Evolutionary conservation across 139 green algal species (phyloP).

Genomic region (Micractinium sp.): DNA sequence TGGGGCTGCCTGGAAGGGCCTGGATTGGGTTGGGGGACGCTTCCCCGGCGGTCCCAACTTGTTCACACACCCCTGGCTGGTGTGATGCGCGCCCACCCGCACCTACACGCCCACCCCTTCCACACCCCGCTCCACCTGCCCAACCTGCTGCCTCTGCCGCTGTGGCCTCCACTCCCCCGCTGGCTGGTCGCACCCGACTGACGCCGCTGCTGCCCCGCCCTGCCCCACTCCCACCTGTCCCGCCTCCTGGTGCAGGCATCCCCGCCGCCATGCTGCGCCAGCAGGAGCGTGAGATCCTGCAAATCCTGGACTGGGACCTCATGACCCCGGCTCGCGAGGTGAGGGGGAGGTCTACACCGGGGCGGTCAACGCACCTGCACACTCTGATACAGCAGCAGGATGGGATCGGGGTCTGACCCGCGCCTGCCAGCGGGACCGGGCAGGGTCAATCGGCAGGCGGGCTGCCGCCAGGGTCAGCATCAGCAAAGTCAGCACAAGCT

Average conservation of each 20-base stretch:
- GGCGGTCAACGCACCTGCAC: neutral
- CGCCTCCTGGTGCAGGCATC: neutral
- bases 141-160: neutral
- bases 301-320: neutral
- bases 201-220: neutral
- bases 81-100: no score
- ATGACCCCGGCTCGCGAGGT: neutral
- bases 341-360: neutral
- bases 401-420: neutral
- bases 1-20: no score
- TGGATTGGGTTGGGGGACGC: neutral
- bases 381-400: no score
- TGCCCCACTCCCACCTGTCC: neutral
- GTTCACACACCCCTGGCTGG: no score
- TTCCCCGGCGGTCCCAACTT: no score
- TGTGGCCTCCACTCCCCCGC: neutral
- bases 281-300: slow-evolving; percentile 4
- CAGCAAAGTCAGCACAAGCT: no score
- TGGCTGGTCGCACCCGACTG: no score
- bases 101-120: no score
- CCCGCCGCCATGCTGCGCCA: slow-evolving; percentile 4
- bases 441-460: no score
- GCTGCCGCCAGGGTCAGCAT: no score
- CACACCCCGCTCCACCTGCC: neutral
- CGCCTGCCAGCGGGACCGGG: no score